Base-by-base conservation (phyloP, 2,329 filamentous ascomycete species). In the Pseudogymnoascus sp. region DNA sequence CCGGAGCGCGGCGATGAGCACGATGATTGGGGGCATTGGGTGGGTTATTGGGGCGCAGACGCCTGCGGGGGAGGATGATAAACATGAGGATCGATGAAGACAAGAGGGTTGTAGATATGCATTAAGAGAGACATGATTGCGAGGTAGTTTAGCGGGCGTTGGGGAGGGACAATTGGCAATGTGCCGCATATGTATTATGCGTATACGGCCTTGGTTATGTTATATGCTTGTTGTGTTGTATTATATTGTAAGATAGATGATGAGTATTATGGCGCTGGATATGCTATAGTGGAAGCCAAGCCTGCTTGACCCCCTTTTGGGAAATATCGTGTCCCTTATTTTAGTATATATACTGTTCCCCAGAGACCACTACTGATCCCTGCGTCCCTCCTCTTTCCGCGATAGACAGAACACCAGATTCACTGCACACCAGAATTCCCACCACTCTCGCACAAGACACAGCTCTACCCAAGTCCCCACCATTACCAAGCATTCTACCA, bases 1-100 rank as follows among this genome's bases (percentile, higher is more conserved):
- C 42, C 79, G 84, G 67, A 86, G 88, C 65, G 86, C 82, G 36
- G 86, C 87, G 8, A 84, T 87, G 63, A 85, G 84, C n/a, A 86
- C 85, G 1, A 73, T 89, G 57, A 86, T 87, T 2, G 85, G 83
- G 47, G 84, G 87, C 17, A 83, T 89, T 23, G 86, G 87, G 0
- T 89, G 87, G 87, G 73, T 89, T 57, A 82, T 89, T 64, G 84
- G 84, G 6, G 86, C 85, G 2, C 80, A 50, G 44, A 50, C 79
- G 66, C 77, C 78, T 19, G 68, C 69, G 10, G 70, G 21, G 13
- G 6, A n/a, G 28, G 28, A 23, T 19, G 53, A 35, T n/a, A 28
- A 36, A 26, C 4, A 19, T 13, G 59, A 28, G 4, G 38, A 4
- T 8, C 13, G 44, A 26, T n/a, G 21, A 26, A 11, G 21, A 42